These are phyloP conservation scores for Candida loeiensis DNA, from an alignment of 805 yeast genomes.

Conservation along the genomic window DNA sequence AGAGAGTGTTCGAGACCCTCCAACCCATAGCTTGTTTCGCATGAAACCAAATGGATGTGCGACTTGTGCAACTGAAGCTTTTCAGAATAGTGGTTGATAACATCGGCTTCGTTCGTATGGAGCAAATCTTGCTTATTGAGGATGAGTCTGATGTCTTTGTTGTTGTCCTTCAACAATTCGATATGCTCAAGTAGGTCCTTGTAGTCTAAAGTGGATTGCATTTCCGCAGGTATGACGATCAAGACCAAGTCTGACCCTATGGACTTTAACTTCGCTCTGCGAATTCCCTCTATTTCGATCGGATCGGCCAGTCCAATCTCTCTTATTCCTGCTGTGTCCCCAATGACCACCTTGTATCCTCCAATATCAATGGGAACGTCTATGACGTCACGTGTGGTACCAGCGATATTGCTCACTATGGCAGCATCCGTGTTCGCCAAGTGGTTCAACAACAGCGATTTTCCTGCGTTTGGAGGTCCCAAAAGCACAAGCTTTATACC, in stretches of 20 bases:
- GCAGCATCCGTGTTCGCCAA: constrained; percentile 80
- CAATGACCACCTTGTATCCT: constrained; percentile 79
- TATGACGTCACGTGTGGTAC: constrained; percentile 88
- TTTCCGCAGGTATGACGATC: constrained; percentile 53
- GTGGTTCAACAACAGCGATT: constrained; percentile 78
- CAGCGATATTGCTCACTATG: constrained; percentile 86
- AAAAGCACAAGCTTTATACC: constrained; percentile 73
- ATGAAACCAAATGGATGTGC: constrained; percentile 48
- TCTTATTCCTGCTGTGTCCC: constrained; percentile 94
- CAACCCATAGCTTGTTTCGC: constrained; percentile 57
- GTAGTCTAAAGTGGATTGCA: constrained; percentile 13
- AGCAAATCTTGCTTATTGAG: constrained; percentile 60
- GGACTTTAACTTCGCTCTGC: constrained; percentile 64
- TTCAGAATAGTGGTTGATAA: constrained; percentile 7
- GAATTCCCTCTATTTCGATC: constrained; percentile 79
- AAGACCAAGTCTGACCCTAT: constrained; percentile 62
- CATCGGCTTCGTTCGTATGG: constrained; percentile 10
- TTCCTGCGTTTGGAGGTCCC: constrained; percentile 97
- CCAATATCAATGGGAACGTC: constrained; percentile 76
- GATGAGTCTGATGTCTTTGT: constrained; percentile 40
- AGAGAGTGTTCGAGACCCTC: constrained; percentile 41
- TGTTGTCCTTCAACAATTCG: constrained; percentile 21
- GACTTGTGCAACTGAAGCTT: constrained; percentile 14
- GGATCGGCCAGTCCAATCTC: constrained; percentile 42
- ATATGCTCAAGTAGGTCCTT: constrained; percentile 41